Base-by-base conservation (phyloP, 495 filamentous ascomycete species). In the Tricharina praecox region DNA sequence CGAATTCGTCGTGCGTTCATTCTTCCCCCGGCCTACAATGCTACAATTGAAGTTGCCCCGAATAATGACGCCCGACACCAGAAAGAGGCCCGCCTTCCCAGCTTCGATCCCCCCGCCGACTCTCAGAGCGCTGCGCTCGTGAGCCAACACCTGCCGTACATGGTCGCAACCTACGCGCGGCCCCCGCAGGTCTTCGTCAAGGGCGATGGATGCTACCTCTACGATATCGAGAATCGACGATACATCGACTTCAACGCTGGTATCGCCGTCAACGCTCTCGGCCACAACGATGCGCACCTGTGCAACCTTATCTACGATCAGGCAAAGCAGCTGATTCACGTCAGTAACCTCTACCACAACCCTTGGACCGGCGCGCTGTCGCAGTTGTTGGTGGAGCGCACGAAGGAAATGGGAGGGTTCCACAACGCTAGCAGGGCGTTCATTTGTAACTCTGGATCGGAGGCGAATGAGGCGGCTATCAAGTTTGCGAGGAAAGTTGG, bases 381-480 rank as follows among this genome's bases (percentile, higher is more conserved):
- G 50, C 74, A 85, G 62, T 66, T 81, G n/a, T 70, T 97, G n/a
- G 74, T 97, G 25, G 66, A 80, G 32, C 73, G 76, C 50, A 97
- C 90, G 1, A 58, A 68, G 38, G 72, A 74, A 45, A 75, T 79
- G 0, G 85, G 84, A 44, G 79, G 68, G 34, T 93, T 96, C 80
- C 73, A 79, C 53, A 72, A 77, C 56, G 87, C 81, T 3, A 65
- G 73, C n/a, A 72, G 80, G 50, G 85, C 80, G 0, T 97, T 97
- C 65, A 71, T 97, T 53, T 93, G 82, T 68, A 97, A 96, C 67
- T 90, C 83, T 11, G 90, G 90, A 28, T 78, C 75, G 25, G 90
- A 96, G 65, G 90, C 90, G 58, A 97, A 97, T 63, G 90, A 97
- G 66, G 90, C 90, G 0, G 90, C 88, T 4, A 82, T 97, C 58